phyloP scores from a whole-genome alignment of 805 yeast species.

The Schizosaccharomyces lindneri region DNA sequence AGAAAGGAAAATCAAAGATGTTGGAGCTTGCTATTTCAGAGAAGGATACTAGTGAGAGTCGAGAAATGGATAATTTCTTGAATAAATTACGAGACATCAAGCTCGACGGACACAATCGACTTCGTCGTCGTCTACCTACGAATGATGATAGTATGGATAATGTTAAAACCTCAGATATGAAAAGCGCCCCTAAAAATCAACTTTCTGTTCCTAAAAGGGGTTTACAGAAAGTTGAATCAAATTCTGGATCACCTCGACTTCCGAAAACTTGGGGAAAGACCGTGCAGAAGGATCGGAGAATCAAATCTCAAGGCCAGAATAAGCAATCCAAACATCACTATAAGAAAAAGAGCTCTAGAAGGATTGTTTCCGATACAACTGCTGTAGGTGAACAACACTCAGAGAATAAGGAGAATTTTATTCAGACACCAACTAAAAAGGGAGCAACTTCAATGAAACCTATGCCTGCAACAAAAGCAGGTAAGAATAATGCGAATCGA shows the following conservation, averaged over 20 bases:
- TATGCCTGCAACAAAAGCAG: no score
- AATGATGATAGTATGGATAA: neutral
- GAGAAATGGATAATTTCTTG: slow-evolving; percentile 63
- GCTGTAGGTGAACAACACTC: no score
- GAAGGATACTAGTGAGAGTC: slow-evolving; percentile 19
- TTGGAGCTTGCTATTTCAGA: slow-evolving; percentile 19
- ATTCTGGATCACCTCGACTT: neutral
- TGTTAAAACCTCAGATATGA: no score
- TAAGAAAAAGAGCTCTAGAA: no score
- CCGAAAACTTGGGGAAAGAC: neutral
- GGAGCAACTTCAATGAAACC: no score
- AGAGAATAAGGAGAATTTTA: no score
- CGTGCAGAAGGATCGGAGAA: neutral
- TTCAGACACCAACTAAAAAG: no score
- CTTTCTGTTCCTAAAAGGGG: neutral
- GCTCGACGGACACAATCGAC: slow-evolving; percentile 16
- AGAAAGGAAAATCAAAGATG: slow-evolving; percentile 40
- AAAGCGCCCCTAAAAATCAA: neutral
- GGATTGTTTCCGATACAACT: no score
- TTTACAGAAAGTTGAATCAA: neutral
- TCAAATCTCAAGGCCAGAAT: no score
- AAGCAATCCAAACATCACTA: no score
- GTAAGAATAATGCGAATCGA: no score
- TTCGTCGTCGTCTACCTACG: neutral
- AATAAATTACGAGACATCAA: slow-evolving; percentile 76